phyloP scores from a whole-genome alignment of 257 asterid species.

The Solanum bukasovii region DNA sequence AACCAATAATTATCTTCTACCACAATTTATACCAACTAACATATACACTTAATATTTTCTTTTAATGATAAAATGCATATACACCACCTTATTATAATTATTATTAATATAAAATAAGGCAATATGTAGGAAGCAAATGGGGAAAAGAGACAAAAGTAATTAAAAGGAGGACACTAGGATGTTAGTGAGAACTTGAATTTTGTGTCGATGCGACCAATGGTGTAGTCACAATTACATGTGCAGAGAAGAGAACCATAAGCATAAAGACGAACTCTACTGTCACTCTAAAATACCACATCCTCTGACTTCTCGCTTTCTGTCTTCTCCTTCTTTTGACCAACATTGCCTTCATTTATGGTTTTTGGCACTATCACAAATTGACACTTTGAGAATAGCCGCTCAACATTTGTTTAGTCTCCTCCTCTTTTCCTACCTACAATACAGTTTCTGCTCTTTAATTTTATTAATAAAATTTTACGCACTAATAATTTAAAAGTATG shows the following conservation, averaged over 20 bases:
- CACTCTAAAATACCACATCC: background rate
- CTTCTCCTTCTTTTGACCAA: background rate
- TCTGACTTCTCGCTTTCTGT: background rate
- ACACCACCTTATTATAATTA: background rate
- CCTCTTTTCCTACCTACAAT: too few relatives aligned
- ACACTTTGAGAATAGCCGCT: too few relatives aligned
- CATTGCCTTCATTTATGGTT: background rate
- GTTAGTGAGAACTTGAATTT: background rate
- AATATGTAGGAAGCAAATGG: background rate
- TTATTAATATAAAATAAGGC: too few relatives aligned
- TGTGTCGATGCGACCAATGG: background rate
- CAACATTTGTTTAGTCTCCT: too few relatives aligned
- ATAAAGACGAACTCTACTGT: constrained; percentile 18
- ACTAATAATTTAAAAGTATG: background rate
- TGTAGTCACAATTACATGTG: background rate
- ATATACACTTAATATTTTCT: too few relatives aligned
- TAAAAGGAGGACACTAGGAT: background rate
- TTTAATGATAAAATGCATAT: background rate
- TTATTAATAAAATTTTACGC: background rate
- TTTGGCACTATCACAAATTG: background rate
- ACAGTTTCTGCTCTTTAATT: background rate
- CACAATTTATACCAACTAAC: background rate
- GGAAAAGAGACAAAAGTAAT: background rate
- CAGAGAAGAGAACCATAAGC: constrained; percentile 1
- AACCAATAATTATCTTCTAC: background rate